Conservation (phyloP, 2,329 filamentous ascomycete genomes). For the Rugonectria rugulosa region DNA sequence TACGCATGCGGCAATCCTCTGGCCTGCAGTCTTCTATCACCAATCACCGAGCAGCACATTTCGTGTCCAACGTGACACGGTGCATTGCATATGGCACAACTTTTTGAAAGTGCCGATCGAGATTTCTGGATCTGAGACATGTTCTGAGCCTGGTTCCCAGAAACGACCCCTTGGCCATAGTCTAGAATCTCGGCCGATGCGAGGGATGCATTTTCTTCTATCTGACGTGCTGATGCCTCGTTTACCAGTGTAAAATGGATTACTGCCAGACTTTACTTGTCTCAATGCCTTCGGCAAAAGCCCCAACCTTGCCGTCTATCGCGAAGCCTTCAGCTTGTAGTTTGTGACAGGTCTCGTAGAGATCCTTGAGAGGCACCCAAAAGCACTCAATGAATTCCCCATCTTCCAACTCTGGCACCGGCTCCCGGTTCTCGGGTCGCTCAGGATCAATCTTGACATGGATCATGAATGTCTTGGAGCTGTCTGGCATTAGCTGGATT, state of each 20-base stretch:
- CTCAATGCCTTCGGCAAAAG: conserved; percentile 80
- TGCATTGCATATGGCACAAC: neutral
- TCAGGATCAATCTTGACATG: conserved; percentile 76
- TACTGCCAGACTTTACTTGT: conserved; percentile 63
- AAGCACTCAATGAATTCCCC: conserved; percentile 86
- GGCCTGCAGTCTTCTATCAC: too few species aligned
- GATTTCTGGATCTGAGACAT: neutral
- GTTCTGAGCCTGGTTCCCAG: too few species aligned
- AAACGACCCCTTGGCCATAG: too few species aligned
- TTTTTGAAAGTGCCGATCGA: neutral
- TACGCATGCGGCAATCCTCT: too few species aligned
- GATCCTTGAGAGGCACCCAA: conserved; percentile 66
- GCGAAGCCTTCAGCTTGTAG: conserved; percentile 76
- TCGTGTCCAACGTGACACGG: neutral
- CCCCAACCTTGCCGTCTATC: conserved; percentile 80
- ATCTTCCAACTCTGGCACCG: conserved; percentile 75
- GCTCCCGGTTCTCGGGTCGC: conserved; percentile 72
- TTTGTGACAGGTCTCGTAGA: conserved; percentile 72
- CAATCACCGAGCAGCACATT: neutral
- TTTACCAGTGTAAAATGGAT: too few species aligned
- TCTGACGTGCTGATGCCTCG: too few species aligned
- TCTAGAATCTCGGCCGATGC: too few species aligned
- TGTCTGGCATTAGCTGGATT: conserved; percentile 43
- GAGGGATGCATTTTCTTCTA: too few species aligned
- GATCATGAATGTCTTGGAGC: conserved; percentile 73